These are phyloP conservation scores for Lepidium africanum DNA, from an alignment of 345 rosid genomes.

Conservation along the genomic window DNA sequence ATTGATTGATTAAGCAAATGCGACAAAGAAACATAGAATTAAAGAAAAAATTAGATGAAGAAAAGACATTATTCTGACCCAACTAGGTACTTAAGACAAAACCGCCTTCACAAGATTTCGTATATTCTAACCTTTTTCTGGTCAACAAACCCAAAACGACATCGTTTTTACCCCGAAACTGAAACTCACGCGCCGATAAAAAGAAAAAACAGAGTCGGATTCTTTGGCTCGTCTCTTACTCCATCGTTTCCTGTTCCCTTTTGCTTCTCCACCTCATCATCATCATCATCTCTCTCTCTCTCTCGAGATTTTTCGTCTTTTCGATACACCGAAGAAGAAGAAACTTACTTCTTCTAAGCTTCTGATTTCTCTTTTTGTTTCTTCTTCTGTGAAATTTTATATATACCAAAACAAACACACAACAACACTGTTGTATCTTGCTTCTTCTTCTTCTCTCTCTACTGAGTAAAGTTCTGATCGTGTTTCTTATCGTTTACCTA, in stretches of 20 bases:
- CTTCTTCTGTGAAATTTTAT: conserved; percentile 4
- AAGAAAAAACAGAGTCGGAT: conserved; percentile 18
- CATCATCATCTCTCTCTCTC: background rate
- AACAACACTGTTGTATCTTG: conserved; percentile 14
- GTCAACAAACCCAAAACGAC: conserved; percentile 20
- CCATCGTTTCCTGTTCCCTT: conserved; percentile 39
- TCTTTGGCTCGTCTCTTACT: conserved; percentile 39
- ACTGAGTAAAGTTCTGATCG: conserved; percentile 46
- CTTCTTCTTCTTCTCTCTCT: conserved; percentile 16
- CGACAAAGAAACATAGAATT: conserved; percentile 10
- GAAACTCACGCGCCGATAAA: background rate
- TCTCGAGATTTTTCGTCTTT: conserved; percentile 19
- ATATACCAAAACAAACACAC: background rate
- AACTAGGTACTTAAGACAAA: conserved; percentile 22
- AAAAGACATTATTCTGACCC: background rate
- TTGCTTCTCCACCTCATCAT: conserved; percentile 19
- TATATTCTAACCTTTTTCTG: conserved; percentile 21
- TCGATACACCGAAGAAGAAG: background rate
- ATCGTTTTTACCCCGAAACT: background rate
- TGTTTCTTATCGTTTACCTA: conserved; percentile 33
- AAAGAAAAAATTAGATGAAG: background rate
- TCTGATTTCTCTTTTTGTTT: background rate
- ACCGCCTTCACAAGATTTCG: conserved; percentile 29
- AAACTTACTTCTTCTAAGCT: background rate
- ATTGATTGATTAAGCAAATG: background rate